Percentiles rank a stretch among this genome's conserved stretches.
These are phyloP conservation scores for Paraurostyla sp. DNA, from an alignment of 73 alveolate species.

Conservation along the genomic window DNA sequence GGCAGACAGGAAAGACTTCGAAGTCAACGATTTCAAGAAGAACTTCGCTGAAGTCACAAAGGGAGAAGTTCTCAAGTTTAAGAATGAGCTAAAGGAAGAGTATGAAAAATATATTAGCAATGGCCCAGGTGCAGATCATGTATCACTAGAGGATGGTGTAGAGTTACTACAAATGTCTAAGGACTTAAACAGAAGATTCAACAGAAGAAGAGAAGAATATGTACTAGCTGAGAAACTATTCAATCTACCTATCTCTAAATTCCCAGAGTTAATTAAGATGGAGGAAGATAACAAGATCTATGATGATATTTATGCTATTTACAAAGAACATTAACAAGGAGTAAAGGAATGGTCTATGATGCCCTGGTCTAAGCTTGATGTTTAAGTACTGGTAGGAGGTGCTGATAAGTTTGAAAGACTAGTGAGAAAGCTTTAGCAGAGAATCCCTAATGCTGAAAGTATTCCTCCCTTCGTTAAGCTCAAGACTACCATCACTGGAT, in stretches of 20 bases:
- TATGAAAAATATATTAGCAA: constrained; percentile 89
- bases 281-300: constrained; percentile 94
- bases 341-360: constrained; percentile 96
- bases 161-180: constrained; percentile 85
- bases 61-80: constrained; percentile 90
- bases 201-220: constrained; percentile 94
- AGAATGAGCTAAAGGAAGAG: constrained; percentile 90
- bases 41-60: constrained; percentile 96
- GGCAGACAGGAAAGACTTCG: constrained; percentile 97
- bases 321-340: constrained; percentile 89
- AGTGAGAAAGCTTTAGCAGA: constrained; percentile 78
- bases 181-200: constrained; percentile 85
- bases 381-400: constrained; percentile 86
- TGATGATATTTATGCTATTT: constrained; percentile 92
- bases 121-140: constrained; percentile 97
- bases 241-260: constrained; percentile 96
- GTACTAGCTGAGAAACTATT: constrained; percentile 97
- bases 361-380: constrained; percentile 98
- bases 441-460: constrained; percentile 65
- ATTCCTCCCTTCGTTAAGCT: constrained; percentile 84
- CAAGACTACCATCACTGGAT: constrained; percentile 86
- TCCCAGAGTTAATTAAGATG: constrained; percentile 96
- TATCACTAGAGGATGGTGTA: constrained; percentile 94
- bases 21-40: constrained; percentile 92
- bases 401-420: constrained; percentile 93